Percentiles rank a stretch among this genome's conserved stretches.
phyloP scores from a whole-genome alignment of 495 filamentous ascomycete genomes.

The Daldinia caldariorum region DNA sequence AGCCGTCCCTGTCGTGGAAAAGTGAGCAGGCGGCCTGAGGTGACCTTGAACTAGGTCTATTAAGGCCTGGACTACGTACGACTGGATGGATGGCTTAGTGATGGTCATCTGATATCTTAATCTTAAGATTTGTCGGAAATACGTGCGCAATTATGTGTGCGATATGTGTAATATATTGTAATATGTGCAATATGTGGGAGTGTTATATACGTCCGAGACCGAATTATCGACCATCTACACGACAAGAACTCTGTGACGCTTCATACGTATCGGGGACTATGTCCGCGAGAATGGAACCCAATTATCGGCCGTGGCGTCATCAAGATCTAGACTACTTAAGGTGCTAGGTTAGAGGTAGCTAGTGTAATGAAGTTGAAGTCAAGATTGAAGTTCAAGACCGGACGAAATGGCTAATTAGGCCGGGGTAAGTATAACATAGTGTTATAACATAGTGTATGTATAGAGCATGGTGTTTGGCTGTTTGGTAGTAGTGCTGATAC shows the following conservation, averaged over 20 bases:
- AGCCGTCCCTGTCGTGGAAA: background rate
- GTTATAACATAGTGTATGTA: no score
- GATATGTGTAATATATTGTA: no score
- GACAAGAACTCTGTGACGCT: conserved; percentile 6
- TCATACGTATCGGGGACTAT: conserved; percentile 32
- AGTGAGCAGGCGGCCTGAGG: conserved; percentile 1
- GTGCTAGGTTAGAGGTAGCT: background rate
- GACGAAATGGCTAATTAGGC: conserved; percentile 11
- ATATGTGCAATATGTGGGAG: conserved; percentile 2
- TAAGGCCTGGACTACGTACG: conserved; percentile 11
- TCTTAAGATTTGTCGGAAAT: conserved; percentile 29
- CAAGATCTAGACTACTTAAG: conserved; percentile 5
- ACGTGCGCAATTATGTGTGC: conserved; percentile 9
- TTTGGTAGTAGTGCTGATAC: background rate
- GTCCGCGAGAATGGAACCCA: conserved; percentile 33
- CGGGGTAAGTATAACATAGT: background rate
- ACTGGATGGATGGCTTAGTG: background rate
- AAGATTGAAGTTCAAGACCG: conserved; percentile 14
- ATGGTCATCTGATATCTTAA: conserved; percentile 5
- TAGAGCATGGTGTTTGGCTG: no score
- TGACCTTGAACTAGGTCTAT: conserved; percentile 21
- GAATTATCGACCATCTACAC: conserved; percentile 16
- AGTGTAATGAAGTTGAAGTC: background rate
- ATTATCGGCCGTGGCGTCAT: conserved; percentile 31
- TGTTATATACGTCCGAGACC: conserved; percentile 13